Percentiles rank a stretch among this genome's conserved stretches.
These are phyloP conservation scores for Penicillium turbatum DNA, from an alignment of 495 filamentous ascomycete genomes.

Conservation along the genomic window DNA sequence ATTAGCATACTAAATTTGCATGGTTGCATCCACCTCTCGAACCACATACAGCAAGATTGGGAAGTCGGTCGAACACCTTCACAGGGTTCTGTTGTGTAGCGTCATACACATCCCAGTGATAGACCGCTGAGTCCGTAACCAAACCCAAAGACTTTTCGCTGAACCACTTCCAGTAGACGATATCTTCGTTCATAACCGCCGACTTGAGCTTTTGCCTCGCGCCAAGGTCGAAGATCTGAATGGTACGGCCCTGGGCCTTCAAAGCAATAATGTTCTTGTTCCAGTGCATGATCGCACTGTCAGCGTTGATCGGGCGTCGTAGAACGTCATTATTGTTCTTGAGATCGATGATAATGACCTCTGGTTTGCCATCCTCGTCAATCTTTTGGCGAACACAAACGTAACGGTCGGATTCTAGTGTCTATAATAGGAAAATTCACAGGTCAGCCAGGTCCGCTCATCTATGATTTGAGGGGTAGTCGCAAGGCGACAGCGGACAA, in stretches of 20 bases:
- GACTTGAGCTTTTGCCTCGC: conserved; percentile 92
- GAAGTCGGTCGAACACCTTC: conserved; percentile 89
- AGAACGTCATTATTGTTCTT: conserved; percentile 93
- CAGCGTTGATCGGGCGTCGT: conserved; percentile 93
- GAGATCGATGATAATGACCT: conserved; percentile 95
- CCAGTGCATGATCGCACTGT: conserved; percentile 99
- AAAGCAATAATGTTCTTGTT: conserved; percentile 90
- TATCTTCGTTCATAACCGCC: conserved; percentile 90
- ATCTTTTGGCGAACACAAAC: conserved; percentile 93
- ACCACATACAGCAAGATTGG: conserved; percentile 72
- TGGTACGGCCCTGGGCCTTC: conserved; percentile 82
- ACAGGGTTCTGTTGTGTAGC: conserved; percentile 68
- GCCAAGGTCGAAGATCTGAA: conserved; percentile 95
- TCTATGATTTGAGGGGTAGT: conserved; percentile 3
- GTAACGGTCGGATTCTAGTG: conserved; percentile 92
- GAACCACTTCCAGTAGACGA: conserved; percentile 99
- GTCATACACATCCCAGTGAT: conserved; percentile 96
- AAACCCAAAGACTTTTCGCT: conserved; percentile 80
- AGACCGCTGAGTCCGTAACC: conserved; percentile 84
- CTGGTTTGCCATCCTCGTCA: conserved; percentile 71
- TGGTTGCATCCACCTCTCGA: background rate
- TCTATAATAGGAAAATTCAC: conserved; percentile 50
- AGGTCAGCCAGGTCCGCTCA: conserved; percentile 11
- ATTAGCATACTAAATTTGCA: conserved; percentile 11
- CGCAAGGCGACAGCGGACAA: conserved; percentile 12